Evolutionary conservation across 768 basidiomycete species (phyloP).

Genomic region (Tephrocybe sp.): DNA sequence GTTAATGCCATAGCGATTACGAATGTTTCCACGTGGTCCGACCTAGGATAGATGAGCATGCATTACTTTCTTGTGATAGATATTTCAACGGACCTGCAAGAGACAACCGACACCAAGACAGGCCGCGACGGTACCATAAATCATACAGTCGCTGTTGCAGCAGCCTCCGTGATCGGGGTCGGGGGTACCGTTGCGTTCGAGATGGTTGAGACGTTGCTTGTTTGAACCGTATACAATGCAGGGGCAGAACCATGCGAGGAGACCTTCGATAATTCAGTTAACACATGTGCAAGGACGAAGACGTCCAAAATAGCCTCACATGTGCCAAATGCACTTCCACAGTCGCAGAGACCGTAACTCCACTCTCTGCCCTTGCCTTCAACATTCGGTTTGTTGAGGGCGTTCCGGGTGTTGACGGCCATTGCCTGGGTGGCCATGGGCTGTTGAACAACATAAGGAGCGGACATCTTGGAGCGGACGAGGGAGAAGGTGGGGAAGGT

Average conservation of each 20-base stretch:
- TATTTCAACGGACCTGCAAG: constrained; percentile 27
- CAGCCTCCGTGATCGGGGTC: constrained; percentile 36
- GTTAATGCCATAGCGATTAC: constrained; percentile 36
- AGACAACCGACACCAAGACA: constrained; percentile 28
- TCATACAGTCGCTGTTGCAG: constrained; percentile 27
- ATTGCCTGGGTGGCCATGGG: constrained; percentile 20
- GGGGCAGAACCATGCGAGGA: constrained; percentile 34
- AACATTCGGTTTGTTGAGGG: constrained; percentile 25
- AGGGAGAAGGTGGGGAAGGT: background rate
- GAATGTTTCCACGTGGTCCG: constrained; percentile 16
- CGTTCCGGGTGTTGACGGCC: constrained; percentile 22
- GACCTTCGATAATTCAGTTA: constrained; percentile 20
- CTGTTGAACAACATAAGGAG: constrained; percentile 11
- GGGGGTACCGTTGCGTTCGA: constrained; percentile 27
- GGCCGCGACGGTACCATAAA: constrained; percentile 22
- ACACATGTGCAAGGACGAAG: background rate
- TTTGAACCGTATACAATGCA: constrained; percentile 38
- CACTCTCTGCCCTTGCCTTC: constrained; percentile 26
- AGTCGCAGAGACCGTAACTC: constrained; percentile 26
- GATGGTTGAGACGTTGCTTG: constrained; percentile 32
- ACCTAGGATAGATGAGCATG: background rate
- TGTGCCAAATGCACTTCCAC: constrained; percentile 20
- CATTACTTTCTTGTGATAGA: no score
- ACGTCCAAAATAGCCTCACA: constrained; percentile 18
- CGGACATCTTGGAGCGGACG: background rate